Conservation (phyloP, 2,329 filamentous ascomycete genomes). For the Penicillium sp. region DNA sequence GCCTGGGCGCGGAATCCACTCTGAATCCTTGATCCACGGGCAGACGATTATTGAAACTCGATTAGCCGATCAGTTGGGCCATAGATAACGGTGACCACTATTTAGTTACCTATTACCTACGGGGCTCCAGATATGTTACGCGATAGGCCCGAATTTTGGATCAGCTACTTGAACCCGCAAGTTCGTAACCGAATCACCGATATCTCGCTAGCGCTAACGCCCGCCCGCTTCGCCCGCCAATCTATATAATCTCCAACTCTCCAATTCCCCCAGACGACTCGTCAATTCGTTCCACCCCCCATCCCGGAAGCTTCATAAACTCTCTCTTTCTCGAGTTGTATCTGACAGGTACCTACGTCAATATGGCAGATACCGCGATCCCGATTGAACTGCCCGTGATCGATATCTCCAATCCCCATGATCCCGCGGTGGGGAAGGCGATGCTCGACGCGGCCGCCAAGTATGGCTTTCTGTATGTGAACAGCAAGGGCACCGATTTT, state of each 20-base stretch:
- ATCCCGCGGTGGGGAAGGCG: slow-evolving; percentile 63
- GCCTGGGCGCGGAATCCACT: slow-evolving; percentile 14
- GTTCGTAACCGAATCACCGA: neutral
- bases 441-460: slow-evolving; percentile 77
- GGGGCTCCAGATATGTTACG: slow-evolving; percentile 5
- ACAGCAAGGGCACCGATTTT: slow-evolving; percentile 71
- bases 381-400: slow-evolving; percentile 71
- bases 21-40: neutral
- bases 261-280: neutral
- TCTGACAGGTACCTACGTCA: neutral
- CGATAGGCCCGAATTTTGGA: slow-evolving; percentile 15
- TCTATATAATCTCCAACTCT: slow-evolving; percentile 10
- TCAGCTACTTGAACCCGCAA: neutral
- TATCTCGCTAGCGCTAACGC: slow-evolving; percentile 6
- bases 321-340: neutral
- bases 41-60: neutral
- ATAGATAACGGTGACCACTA: slow-evolving; percentile 4
- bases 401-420: slow-evolving; percentile 67
- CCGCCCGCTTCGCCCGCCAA: neutral
- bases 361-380: slow-evolving; percentile 26
- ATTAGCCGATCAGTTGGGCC: neutral
- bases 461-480: slow-evolving; percentile 89
- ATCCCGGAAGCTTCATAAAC: neutral
- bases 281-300: neutral
- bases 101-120: no score